A percentile compares a stretch with the other conserved stretches of the same genome.
These are phyloP conservation scores for Sporisorium graminicola DNA, from an alignment of 1,284 basidiomycete genomes.

Conservation along the genomic window DNA sequence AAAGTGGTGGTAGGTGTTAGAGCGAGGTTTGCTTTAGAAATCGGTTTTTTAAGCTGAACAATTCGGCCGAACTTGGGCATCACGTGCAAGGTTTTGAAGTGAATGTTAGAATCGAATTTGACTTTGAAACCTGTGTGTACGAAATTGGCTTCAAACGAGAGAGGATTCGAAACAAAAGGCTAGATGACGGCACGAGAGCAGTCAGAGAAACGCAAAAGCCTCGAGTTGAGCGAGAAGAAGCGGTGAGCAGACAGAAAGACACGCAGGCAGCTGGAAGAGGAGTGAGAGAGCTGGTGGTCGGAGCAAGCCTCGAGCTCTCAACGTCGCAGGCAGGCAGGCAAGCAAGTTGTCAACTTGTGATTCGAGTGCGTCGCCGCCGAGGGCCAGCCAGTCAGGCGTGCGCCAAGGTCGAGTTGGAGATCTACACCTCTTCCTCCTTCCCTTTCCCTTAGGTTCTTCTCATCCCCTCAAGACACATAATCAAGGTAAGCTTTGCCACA, in stretches of 20 bases:
- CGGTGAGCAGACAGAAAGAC: not conserved
- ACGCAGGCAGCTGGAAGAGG: not conserved
- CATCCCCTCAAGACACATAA: conserved; percentile 54
- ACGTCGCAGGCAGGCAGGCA: not conserved
- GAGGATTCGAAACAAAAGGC: not conserved
- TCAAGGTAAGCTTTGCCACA: conserved; percentile 42
- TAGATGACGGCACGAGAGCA: not conserved
- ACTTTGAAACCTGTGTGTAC: not conserved
- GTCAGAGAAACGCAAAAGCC: not conserved
- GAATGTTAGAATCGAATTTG: not conserved
- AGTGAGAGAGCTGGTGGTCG: not conserved
- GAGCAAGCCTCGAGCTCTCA: not conserved
- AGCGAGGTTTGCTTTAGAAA: not conserved
- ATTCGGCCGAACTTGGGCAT: conserved; percentile 5
- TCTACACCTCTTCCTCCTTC: conserved; percentile 26
- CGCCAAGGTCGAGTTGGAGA: conserved; percentile 22
- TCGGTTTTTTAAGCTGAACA: not conserved
- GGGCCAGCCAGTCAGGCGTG: conserved; percentile 1
- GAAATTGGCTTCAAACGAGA: not conserved
- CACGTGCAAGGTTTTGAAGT: not conserved
- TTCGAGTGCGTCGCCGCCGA: not conserved
- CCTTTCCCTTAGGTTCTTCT: conserved; percentile 45
- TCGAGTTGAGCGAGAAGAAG: not conserved
- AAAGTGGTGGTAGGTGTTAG: not conserved
- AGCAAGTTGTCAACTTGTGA: not conserved